Conservation (phyloP, 1,284 basidiomycete genomes). For the Malassezia arunalokei region DNA sequence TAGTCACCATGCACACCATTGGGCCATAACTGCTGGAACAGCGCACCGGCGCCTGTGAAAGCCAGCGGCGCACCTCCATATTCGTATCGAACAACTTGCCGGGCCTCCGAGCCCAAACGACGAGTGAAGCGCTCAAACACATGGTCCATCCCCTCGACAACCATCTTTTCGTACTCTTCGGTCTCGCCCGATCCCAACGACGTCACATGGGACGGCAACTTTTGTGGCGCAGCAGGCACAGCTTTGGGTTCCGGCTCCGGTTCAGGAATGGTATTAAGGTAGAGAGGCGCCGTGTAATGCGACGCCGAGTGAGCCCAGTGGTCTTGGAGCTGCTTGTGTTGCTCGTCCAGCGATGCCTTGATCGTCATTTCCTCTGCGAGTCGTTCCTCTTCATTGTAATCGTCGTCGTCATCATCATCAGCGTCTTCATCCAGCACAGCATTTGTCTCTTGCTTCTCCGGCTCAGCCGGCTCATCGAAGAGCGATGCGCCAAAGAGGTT, state of each 20-base stretch:
- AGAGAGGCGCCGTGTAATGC: slow-evolving; percentile 24
- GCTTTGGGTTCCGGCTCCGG: slow-evolving; percentile 14
- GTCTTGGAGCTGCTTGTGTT: slow-evolving; percentile 12
- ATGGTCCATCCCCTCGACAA: slow-evolving; percentile 33
- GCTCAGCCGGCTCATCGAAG: slow-evolving; percentile 17
- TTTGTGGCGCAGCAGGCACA: background rate
- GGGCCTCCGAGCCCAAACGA: slow-evolving; percentile 26
- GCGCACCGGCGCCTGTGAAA: slow-evolving; percentile 25
- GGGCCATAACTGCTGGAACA: slow-evolving; percentile 35
- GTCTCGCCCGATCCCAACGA: slow-evolving; percentile 11
- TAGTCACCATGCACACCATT: background rate
- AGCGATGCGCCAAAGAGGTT: slow-evolving; percentile 28
- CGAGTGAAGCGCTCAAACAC: slow-evolving; percentile 39
- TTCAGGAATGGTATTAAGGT: slow-evolving; percentile 40
- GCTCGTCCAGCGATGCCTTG: slow-evolving; percentile 31
- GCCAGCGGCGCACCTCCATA: slow-evolving; percentile 34
- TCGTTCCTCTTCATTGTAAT: slow-evolving; percentile 28
- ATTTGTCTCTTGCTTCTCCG: background rate
- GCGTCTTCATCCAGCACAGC: slow-evolving; percentile 5
- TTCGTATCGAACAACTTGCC: slow-evolving; percentile 43
- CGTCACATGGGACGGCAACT: slow-evolving; percentile 1
- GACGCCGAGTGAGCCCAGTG: slow-evolving; percentile 24
- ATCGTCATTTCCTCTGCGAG: slow-evolving; percentile 40
- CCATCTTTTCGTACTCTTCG: slow-evolving; percentile 39
- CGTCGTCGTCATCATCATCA: slow-evolving; percentile 13